phyloP scores from a whole-genome alignment of 1,139 yeast genomes.

The Suhomyces yuchorum region DNA sequence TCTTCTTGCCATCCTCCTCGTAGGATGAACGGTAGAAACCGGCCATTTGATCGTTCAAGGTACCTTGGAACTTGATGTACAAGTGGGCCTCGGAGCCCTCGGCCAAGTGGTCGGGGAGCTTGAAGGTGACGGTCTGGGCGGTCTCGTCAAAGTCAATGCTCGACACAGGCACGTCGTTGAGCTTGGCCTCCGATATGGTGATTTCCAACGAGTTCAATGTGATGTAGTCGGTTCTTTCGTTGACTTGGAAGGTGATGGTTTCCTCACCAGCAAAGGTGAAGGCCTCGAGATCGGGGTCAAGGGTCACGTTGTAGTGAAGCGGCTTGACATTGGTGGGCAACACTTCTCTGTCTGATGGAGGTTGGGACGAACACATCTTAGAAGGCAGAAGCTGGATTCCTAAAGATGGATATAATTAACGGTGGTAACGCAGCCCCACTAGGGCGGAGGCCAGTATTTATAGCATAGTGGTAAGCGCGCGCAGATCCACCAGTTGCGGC shows the following conservation, averaged over 20 bases:
- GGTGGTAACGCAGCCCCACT: neutral
- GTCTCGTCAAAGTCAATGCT: constrained; percentile 49
- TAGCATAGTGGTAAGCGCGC: neutral
- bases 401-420: neutral
- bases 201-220: constrained; percentile 67
- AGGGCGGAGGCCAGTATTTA: neutral
- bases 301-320: constrained; percentile 63
- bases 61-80: constrained; percentile 65
- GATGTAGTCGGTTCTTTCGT: constrained; percentile 53
- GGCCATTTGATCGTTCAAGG: constrained; percentile 64
- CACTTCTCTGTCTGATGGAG: constrained; percentile 55
- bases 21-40: constrained; percentile 83
- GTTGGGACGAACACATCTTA: constrained; percentile 17
- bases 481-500: neutral
- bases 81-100: constrained; percentile 48
- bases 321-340: constrained; percentile 77
- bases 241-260: constrained; percentile 63
- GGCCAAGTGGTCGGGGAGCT: constrained; percentile 50
- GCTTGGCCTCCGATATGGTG: constrained; percentile 54
- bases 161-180: constrained; percentile 38
- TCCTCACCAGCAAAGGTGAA: constrained; percentile 73
- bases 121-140: constrained; percentile 65
- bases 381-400: neutral
- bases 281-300: constrained; percentile 73
- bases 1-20: constrained; percentile 58